These are phyloP conservation scores for Anthracocystis walkeri DNA, from an alignment of 1,284 basidiomycete genomes.

Conservation along the genomic window DNA sequence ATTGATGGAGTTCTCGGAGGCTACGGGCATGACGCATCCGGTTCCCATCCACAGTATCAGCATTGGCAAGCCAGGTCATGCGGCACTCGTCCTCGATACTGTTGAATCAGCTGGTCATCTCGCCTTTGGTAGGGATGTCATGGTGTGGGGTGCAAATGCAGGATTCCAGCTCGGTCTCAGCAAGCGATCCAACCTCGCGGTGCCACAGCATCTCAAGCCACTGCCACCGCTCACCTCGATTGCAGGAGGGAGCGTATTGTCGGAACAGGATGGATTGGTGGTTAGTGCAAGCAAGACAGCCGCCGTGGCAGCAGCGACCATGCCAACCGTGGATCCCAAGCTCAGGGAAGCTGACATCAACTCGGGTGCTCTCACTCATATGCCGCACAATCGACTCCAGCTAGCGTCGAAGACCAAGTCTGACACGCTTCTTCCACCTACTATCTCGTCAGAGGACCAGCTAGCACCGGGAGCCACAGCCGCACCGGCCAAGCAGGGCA, in stretches of 20 bases:
- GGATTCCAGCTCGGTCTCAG: slow-evolving; percentile 77
- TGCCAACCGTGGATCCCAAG: slow-evolving; percentile 29
- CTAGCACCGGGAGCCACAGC: slow-evolving; percentile 3
- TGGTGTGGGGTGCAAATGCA: slow-evolving; percentile 72
- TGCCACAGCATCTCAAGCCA: slow-evolving; percentile 75
- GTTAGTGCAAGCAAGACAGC: slow-evolving; percentile 26
- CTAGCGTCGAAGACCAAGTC: slow-evolving; percentile 52
- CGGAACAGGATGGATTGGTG: slow-evolving; percentile 33
- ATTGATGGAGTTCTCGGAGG: slow-evolving; percentile 73
- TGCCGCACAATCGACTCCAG: slow-evolving; percentile 65
- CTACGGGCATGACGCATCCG: slow-evolving; percentile 71
- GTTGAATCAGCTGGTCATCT: slow-evolving; percentile 55
- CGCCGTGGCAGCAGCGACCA: slow-evolving; percentile 10
- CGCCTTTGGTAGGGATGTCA: slow-evolving; percentile 73
- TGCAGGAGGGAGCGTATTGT: slow-evolving; percentile 24
- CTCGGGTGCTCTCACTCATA: slow-evolving; percentile 60
- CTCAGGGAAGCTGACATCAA: slow-evolving; percentile 58
- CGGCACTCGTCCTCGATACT: slow-evolving; percentile 64
- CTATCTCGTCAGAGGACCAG: slow-evolving; percentile 17
- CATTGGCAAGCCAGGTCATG: slow-evolving; percentile 78
- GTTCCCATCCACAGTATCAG: slow-evolving; percentile 79
- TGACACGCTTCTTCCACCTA: slow-evolving; percentile 42
- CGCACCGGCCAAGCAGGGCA: slow-evolving; percentile 12
- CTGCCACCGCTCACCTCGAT: slow-evolving; percentile 68
- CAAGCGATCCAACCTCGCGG: slow-evolving; percentile 79